Evolutionary conservation across 257 asterid species (phyloP).

Genomic region (Solanum chiquidenum): DNA sequence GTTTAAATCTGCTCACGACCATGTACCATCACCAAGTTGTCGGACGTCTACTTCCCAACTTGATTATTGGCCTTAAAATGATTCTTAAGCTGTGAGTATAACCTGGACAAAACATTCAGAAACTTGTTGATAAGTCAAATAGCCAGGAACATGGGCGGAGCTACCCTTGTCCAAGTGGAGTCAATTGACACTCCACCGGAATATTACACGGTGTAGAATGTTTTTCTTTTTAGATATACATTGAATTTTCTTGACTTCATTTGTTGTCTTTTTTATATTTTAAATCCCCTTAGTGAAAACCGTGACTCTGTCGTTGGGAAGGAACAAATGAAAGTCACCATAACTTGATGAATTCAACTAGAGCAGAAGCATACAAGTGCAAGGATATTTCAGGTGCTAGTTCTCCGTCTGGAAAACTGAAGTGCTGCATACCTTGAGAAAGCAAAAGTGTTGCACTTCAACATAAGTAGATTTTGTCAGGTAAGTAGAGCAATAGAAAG

Average conservation of each 20-base stretch:
- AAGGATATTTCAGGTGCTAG: background rate
- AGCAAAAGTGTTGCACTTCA: background rate
- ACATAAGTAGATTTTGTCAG: background rate
- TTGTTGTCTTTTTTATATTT: background rate
- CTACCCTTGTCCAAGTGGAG: background rate
- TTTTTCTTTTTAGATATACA: background rate
- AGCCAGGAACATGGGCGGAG: background rate
- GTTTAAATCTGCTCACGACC: background rate
- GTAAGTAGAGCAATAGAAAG: background rate
- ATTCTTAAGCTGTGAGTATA: background rate
- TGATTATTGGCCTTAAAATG: background rate
- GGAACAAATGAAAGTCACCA: background rate
- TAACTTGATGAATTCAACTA: background rate
- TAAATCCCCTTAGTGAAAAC: background rate
- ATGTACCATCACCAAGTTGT: background rate
- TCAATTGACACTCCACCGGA: background rate
- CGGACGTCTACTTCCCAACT: background rate
- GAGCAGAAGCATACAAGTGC: background rate
- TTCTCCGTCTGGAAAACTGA: background rate
- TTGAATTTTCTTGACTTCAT: background rate
- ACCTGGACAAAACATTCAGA: background rate
- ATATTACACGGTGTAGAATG: background rate
- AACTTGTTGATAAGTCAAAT: background rate
- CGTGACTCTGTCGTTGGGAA: background rate
- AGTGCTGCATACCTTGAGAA: background rate